Evolutionary conservation across 2,329 filamentous ascomycete species (phyloP), one percentile per base, ranked within the genome.

Genomic region (Colletotrichum sidae): DNA sequence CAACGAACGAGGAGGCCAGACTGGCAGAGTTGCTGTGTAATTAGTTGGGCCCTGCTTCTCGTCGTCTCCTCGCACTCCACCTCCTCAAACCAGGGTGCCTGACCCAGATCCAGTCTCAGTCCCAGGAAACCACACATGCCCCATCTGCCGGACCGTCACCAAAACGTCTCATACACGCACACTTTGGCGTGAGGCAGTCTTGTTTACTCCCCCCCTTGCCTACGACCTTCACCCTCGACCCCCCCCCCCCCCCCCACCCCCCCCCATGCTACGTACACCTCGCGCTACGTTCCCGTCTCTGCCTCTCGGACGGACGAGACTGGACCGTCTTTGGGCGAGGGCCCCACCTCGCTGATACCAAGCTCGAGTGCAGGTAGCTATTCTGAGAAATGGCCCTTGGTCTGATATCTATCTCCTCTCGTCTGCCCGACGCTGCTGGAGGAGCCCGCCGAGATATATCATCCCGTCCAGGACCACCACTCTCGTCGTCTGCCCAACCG

Each of bases 331-430:
- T 25, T 25, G 25, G 25, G 25, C 25, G 41, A 12, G 15, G 52
- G 50, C 63, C 41, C 63, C 63, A 63, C 63, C 58, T 35, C 52
- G 57, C 63, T 66, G 63, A 66, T 63, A 66, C 63, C 63, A 41
- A 58, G 39, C 39, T 53, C 46, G 17, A 44, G 46, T 49, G 38
- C 13, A 41, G 38, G 58, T 57, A 57, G 53, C 63, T 66, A 66
- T 66, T 66, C 63, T 66, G 49, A 66, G 63, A n/a, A 57, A 53
- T 41, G 55, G 46, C 35, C 58, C 58, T 62, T 63, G 53, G 63
- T 63, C 63, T 57, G 63, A 66, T 52, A 10, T 52, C 13, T 52
- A 10, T 52, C 13, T 42, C 17, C 35, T 12, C 25, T 56, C 46
- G 49, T 42, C 42, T 56, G 37, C 25, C 25, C 25, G 25, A 25